These are phyloP conservation scores for Pleurotus eryngii DNA, from an alignment of 768 basidiomycete species.

Conservation along the genomic window DNA sequence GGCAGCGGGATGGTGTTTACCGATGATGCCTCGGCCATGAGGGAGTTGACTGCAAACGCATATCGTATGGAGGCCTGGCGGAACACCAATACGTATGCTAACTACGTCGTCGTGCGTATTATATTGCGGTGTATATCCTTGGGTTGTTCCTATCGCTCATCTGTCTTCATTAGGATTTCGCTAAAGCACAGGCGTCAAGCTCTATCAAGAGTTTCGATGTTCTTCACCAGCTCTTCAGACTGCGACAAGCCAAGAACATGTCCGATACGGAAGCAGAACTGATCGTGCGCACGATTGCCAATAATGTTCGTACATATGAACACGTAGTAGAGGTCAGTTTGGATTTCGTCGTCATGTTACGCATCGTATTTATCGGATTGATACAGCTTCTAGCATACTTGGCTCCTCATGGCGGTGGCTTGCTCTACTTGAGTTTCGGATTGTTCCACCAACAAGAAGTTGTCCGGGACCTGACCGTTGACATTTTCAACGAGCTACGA, in stretches of 20 bases:
- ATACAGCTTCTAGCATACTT: slow-evolving; percentile 75
- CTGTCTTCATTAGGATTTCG: slow-evolving; percentile 57
- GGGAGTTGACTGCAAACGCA: slow-evolving; percentile 74
- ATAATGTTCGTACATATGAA: slow-evolving; percentile 75
- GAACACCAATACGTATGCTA: slow-evolving; percentile 74
- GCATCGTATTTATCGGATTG: not conserved
- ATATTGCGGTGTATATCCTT: not conserved
- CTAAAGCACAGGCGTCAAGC: slow-evolving; percentile 45
- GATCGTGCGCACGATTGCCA: slow-evolving; percentile 73
- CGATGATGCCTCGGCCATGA: slow-evolving; percentile 62
- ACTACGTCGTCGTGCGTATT: slow-evolving; percentile 58
- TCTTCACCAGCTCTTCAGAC: slow-evolving; percentile 77
- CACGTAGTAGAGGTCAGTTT: slow-evolving; percentile 79
- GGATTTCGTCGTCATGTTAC: not conserved
- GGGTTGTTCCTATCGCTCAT: no score
- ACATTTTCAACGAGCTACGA: slow-evolving; percentile 79
- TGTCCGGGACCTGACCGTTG: slow-evolving; percentile 77
- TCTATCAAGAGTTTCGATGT: slow-evolving; percentile 82
- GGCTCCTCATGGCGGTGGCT: slow-evolving; percentile 75
- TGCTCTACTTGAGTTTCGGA: slow-evolving; percentile 83
- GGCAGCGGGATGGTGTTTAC: slow-evolving; percentile 81
- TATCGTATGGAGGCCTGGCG: slow-evolving; percentile 94
- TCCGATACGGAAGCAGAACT: slow-evolving; percentile 67
- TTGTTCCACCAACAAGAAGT: slow-evolving; percentile 83
- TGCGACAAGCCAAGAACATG: slow-evolving; percentile 72